Evolutionary conservation across 768 basidiomycete species (phyloP), one percentile per base, ranked within the genome.

Genomic region (Lanmaoa rubissima): DNA sequence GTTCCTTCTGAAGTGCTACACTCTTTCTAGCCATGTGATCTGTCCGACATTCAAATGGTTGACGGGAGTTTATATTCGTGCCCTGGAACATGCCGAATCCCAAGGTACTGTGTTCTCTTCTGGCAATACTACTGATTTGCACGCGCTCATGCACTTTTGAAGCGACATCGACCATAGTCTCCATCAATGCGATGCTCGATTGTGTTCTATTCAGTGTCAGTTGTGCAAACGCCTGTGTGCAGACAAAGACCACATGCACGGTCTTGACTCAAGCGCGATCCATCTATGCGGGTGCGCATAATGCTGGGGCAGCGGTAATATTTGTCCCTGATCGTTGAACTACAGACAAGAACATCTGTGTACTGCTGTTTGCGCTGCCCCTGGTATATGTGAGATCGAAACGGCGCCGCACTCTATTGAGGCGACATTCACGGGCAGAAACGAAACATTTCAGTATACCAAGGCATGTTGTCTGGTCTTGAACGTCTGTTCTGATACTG

Each of bases 401-500:
- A 83, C 79, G 0, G 73, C 77, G 0, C 85, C 85, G 0, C 78
- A 81, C 51, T 80, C 83, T 0, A 78, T 87, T 35, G 80, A 85
- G 61, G 82, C 83, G 6, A 85, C 82, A 0, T 87, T 86, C 59
- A 79, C 78, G 0, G 86, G 85, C 0, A 73, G 68, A 55, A 80
- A 85, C 48, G 82, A 84, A 56, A 83, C 79, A 1, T 87, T 85
- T 61, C 79, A 82, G 62, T 87, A 83, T 49, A 87, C 86, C 0
- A 86, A 86, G 75, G 85, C 82, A 49, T 28, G 64, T 53, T 39
- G 31, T 26, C 19, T 2, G 11, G 7, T 48, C n/a, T 17, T n/a
- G 8, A 8, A 13, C 2, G 6, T 19, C 2, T 1, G 6, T 16
- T 45, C 38, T 26, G 28, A 32, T 1, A 1, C 34, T 49, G 13